Base-by-base conservation (phyloP, 192 early-diverging fungal species). In the Gonapodya sp. region DNA sequence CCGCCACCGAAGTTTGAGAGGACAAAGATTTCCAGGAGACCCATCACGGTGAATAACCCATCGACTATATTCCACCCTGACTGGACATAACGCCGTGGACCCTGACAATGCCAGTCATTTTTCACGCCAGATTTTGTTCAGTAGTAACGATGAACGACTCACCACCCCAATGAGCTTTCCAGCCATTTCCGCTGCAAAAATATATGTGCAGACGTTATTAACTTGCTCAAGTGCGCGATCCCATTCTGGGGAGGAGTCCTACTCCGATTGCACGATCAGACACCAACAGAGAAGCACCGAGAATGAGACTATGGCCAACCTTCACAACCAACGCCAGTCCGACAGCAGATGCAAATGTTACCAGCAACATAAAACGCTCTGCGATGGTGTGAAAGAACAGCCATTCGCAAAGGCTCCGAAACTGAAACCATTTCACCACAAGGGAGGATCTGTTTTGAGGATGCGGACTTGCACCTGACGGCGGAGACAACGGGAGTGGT, bases 1-100 rank as follows among this genome's bases (percentile, higher is more conserved):
- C 46, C 46, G 24, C 46, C 46, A 24, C 46, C 46, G 24, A 24
- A 8, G 46, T 24, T 24, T 16, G 46, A 16, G 46, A 64, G 24
- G 46, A 64, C 46, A 64, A 64, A 64, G 8, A 64, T 64, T 64
- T 64, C 46, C 46, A 64, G 46, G 46, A 64, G 46, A 64, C 46
- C 46, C 8, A 64, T 8, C 8, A 64, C 46, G 24, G 46, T 64
- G 46, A 64, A 64, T 24, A 64, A 24, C 24, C 46, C 46, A 64
- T 64, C 46, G 46, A 64, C 46, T 24, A 64, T 8, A 64, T 64
- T 64, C 46, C 46, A 64, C 24, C 8, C 46, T 64, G 46, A 64
- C 24, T 64, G 8, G 46, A 64, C 24, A 24, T 64, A 64, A 16
- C 46, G 46, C 8, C 46, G 46, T 24, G 46, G 46, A 64, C 46